A percentile compares a stretch with the other conserved stretches of the same genome.
Conservation (phyloP, 495 filamentous ascomycete species). For the Aspergillus avenaceus region DNA sequence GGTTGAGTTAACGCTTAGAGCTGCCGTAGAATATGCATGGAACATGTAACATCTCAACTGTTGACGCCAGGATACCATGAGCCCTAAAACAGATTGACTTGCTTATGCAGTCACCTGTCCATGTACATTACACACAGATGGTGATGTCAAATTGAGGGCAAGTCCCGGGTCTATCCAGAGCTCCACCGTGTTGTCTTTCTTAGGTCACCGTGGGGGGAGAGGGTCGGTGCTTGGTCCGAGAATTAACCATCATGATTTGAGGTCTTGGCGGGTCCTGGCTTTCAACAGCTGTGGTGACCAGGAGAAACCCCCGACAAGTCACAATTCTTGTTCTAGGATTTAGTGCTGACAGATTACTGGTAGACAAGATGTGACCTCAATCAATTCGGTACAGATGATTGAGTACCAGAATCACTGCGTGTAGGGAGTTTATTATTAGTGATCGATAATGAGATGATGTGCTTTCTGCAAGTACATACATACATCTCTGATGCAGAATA, state of each 20-base stretch:
- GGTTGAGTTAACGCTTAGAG: slow-evolving; percentile 18
- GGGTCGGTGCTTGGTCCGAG: not conserved
- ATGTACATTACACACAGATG: not conserved
- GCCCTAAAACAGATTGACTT: not conserved
- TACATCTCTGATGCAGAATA: not conserved
- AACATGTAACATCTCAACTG: slow-evolving; percentile 23
- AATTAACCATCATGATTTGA: not conserved
- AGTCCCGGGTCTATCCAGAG: not conserved
- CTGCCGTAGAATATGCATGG: slow-evolving; percentile 45
- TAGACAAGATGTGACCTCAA: not conserved
- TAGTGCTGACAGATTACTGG: not conserved
- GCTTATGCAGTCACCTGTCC: not conserved
- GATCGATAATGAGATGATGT: not conserved
- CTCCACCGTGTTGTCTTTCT: not conserved
- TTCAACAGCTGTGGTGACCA: too few relatives aligned
- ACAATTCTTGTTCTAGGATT: not conserved
- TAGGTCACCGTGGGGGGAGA: not conserved
- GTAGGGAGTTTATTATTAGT: too few relatives aligned
- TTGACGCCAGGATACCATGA: not conserved
- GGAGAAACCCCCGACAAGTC: too few relatives aligned
- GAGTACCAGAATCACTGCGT: too few relatives aligned
- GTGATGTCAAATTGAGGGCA: not conserved
- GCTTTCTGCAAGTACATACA: not conserved
- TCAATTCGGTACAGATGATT: not conserved
- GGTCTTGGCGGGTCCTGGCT: slow-evolving; percentile 1